Percentiles rank a stretch among this genome's conserved stretches.
phyloP scores from a whole-genome alignment of 306 rosid species.

The Crotalaria pallida region DNA sequence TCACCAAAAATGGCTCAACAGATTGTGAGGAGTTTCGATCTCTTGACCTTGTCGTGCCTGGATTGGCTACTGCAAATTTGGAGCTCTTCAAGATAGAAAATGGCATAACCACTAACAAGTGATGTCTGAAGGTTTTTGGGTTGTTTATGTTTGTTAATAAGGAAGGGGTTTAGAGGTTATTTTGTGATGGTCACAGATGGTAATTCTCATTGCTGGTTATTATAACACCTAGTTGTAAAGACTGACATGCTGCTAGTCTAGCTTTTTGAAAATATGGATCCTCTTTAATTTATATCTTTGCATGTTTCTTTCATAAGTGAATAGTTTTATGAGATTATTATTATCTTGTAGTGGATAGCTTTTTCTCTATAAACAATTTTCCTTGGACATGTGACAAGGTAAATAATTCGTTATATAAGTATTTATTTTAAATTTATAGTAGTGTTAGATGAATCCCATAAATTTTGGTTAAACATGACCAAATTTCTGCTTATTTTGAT shows the following conservation, averaged over 20 bases:
- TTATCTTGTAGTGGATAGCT: neutral
- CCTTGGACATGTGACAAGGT: neutral
- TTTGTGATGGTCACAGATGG: constrained; percentile 1
- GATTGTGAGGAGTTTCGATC: constrained; percentile 49
- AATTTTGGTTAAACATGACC: too few relatives aligned
- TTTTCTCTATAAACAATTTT: neutral
- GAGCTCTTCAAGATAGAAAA: constrained; percentile 12
- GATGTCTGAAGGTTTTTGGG: constrained; percentile 8
- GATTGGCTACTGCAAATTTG: constrained; percentile 26
- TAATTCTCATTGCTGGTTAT: neutral
- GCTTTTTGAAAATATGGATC: neutral
- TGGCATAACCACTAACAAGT: neutral
- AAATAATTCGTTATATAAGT: neutral
- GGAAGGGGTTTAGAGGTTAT: neutral
- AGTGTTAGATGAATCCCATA: too few relatives aligned
- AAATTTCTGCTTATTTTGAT: too few relatives aligned
- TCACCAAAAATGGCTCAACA: constrained; percentile 60
- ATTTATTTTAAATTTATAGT: too few relatives aligned
- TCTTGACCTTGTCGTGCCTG: constrained; percentile 23
- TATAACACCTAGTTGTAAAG: neutral
- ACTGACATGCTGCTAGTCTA: neutral
- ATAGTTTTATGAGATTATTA: neutral
- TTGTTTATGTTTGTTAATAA: constrained; percentile 13
- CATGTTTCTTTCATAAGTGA: neutral
- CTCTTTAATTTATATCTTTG: neutral